These are phyloP conservation scores for Malus hybrid DNA, from an alignment of 331 rosid genomes.

Conservation along the genomic window DNA sequence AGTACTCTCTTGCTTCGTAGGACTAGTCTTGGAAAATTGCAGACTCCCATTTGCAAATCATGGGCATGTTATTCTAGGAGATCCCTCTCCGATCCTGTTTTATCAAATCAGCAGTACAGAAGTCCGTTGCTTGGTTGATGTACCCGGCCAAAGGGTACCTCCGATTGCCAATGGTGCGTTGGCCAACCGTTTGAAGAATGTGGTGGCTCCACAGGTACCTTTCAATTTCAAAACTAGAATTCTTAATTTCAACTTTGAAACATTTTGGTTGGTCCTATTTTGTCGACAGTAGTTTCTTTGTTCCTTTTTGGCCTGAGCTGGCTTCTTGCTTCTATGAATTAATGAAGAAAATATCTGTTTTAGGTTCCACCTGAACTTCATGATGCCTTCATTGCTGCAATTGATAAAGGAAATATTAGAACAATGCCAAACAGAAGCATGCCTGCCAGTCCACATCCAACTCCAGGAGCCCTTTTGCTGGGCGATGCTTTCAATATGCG, in stretches of 20 bases:
- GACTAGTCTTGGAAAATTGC: conserved; percentile 49
- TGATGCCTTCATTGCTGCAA: conserved; percentile 40
- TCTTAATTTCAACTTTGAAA: background rate
- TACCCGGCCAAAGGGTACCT: conserved; percentile 54
- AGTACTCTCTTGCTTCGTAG: conserved; percentile 45
- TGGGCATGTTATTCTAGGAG: conserved; percentile 53
- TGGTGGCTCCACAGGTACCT: conserved; percentile 59
- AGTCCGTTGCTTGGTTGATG: conserved; percentile 53
- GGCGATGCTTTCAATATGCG: conserved; percentile 76
- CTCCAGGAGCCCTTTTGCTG: conserved; percentile 59
- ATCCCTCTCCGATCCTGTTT: conserved; percentile 50
- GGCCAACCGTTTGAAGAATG: conserved; percentile 41
- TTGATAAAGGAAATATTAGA: conserved; percentile 47
- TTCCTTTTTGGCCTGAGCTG: background rate
- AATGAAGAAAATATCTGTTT: background rate
- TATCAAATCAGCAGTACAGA: conserved; percentile 52
- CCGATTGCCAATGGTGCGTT: conserved; percentile 37
- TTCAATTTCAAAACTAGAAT: background rate
- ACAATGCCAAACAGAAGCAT: conserved; percentile 59
- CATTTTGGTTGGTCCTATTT: background rate
- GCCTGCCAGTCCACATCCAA: conserved; percentile 53
- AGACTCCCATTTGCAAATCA: conserved; percentile 50
- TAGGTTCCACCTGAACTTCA: conserved; percentile 37
- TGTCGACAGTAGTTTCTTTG: background rate
- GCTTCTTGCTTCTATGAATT: background rate